Evolutionary conservation across 345 rosid genomes (phyloP), one percentile per base, ranked within the genome.

Genomic region (Limnanthes douglasii): DNA sequence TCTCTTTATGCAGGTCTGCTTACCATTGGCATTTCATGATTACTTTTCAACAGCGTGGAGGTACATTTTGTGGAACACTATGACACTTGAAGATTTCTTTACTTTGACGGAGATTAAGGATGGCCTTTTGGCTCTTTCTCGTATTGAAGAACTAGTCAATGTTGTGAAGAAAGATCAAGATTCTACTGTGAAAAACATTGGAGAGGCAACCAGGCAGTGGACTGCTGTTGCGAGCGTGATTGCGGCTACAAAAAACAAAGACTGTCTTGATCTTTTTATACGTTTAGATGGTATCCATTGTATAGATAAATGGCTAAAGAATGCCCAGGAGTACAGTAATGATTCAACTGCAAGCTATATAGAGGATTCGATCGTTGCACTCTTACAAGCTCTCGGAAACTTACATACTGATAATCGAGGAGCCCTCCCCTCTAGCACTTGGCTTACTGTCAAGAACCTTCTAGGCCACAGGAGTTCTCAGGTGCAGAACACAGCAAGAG

Each of bases 71-170:
- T 78, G 57, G 68, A 61, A 60, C 65, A 50, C 34, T 22, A 90
- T 90, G 98, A 70, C 76, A 8, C 82, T 84, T 3, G 96, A 90
- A 56, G 98, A 84, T 72, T 77, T 90, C 59, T 90, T 84, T 61
- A 75, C 88, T 37, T 53, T 77, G 24, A 51, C 82, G 10, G 95
- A 90, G 73, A 72, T 79, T 71, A 90, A 70, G 53, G 94, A 90
- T 73, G 98, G 98, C 54, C 77, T 84, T 30, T 47, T 75, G 15
- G 61, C 39, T 47, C 74, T 74, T 44, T 69, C 78, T 49, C 75
- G 92, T 36, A 92, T 80, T 35, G 70, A 69, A 20, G 95, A 90
- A 61, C 69, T 90, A 44, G 48, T 84, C 41, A 39, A 62, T 50
- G 68, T 72, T 22, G 75, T 90, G 75, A 73, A 61, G 61, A 72